Evolutionary conservation across 169 alveolate species (phyloP), one percentile per base, ranked within the genome.

Genomic region (Eimeria acervulina): DNA sequence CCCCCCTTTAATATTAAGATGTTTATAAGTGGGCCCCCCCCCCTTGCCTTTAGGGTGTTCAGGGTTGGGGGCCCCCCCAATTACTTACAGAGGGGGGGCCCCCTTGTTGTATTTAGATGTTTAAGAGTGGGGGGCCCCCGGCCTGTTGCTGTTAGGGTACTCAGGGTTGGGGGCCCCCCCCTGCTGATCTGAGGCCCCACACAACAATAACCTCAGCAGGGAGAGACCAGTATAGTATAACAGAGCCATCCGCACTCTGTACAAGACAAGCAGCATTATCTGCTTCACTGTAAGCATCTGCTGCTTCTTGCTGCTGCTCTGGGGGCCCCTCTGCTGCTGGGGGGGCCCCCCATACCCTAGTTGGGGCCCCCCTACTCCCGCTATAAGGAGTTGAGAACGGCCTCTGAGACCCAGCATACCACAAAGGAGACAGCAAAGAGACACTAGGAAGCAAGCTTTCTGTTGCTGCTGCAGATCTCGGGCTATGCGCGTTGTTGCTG

Each of bases 171-270:
- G n/a, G 80, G 80, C 59, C 59, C 55, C 85, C 85, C 85, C 85
- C 15, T n/a, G 26, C 13, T 15, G 93, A 84, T 15, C 66, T 33
- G 8, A 93, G 31, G 31, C 55, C 92, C 96, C 96, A 93, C 42
- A 93, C 93, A 59, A 85, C 61, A 42, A 93, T 93, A 19, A 36
- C 52, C 81, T 93, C 96, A 0, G 96, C 76, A 15, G 96, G 96
- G 51, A 93, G 85, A 10, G 96, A 93, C 91, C 90, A 78, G 52
- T 81, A 93, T 19, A 90, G 92, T 2, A 93, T 81, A 4, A 47
- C 88, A 13, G 83, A 26, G 0, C 96, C 96, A 47, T 93, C 96
- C 7, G 90, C 91, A 68, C 96, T 93, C 63, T 93, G 96, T n/a
- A 93, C 55, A 19, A 93, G 72, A 52, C 91, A 28, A 36, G 84